Percentiles rank a stretch among this genome's conserved stretches.
Conservation (phyloP, 805 yeast species). For the Yueomyces sinensis region DNA sequence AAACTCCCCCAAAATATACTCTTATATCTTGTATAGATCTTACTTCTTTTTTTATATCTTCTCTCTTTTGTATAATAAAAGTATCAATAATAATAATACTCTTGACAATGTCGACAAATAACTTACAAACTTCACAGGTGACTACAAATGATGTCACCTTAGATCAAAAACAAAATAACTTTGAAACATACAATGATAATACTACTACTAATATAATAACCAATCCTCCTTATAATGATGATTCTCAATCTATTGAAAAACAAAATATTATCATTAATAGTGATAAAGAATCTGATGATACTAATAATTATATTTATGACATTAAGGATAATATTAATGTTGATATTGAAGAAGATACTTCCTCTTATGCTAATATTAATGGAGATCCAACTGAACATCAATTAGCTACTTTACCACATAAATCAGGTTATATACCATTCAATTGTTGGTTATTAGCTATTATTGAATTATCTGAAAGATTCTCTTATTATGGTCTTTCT, state of each 20-base stretch:
- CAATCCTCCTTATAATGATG: too few relatives aligned
- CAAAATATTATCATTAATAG: too few relatives aligned
- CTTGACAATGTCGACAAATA: too few relatives aligned
- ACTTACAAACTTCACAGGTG: too few relatives aligned
- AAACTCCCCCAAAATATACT: not conserved
- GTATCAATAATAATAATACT: too few relatives aligned
- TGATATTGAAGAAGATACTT: not conserved
- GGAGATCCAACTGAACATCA: slow-evolving; percentile 17
- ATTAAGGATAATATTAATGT: too few relatives aligned
- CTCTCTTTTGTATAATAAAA: not conserved
- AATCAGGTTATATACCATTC: slow-evolving; percentile 33
- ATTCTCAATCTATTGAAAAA: too few relatives aligned
- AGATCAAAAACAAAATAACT: too few relatives aligned
- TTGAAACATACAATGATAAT: too few relatives aligned
- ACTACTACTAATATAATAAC: too few relatives aligned
- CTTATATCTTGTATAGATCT: not conserved
- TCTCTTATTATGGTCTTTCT: slow-evolving; percentile 64
- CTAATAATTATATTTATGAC: not conserved
- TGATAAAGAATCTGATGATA: too few relatives aligned
- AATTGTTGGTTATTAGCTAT: slow-evolving; percentile 39
- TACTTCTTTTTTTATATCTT: not conserved
- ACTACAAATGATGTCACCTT: too few relatives aligned
- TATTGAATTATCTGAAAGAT: slow-evolving; percentile 70
- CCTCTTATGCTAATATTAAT: not conserved
- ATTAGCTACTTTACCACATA: slow-evolving; percentile 14